Conservation (phyloP, 139 green algal genomes). For the Chlamydomonas schloesseri region DNA sequence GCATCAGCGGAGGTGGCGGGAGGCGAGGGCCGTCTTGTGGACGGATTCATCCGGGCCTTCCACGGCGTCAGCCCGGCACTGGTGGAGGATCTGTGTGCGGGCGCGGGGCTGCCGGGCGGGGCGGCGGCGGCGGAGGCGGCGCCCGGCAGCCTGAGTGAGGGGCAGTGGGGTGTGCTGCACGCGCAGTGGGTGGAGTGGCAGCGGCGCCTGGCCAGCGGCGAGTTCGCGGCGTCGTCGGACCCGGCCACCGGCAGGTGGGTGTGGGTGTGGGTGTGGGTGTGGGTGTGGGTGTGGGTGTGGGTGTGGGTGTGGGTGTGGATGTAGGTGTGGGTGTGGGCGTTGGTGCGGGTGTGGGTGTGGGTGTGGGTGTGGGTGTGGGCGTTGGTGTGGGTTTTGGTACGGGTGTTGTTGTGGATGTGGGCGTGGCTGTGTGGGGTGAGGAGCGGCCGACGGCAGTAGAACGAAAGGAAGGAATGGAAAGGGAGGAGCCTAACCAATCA, state of each 20-base stretch:
- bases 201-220: constrained; percentile 37
- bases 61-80: constrained; percentile 78
- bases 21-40: not conserved
- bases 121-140: too few species aligned
- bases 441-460: too few species aligned
- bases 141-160: constrained; percentile 19
- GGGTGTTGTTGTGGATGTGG: too few species aligned
- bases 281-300: too few species aligned
- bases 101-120: not conserved
- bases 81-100: constrained; percentile 67
- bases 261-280: not conserved
- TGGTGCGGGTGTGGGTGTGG: too few species aligned
- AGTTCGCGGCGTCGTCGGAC: constrained; percentile 54
- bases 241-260: constrained; percentile 3
- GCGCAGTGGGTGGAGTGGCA: constrained; percentile 73
- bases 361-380: too few species aligned
- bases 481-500: too few species aligned
- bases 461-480: too few species aligned
- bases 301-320: too few species aligned
- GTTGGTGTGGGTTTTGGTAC: too few species aligned
- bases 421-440: too few species aligned
- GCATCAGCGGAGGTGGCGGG: constrained; percentile 1
- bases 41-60: constrained; percentile 67
- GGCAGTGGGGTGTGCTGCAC: constrained; percentile 65
- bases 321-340: too few species aligned